Percentiles rank a stretch among this genome's conserved stretches.
These are phyloP conservation scores for Eucalyptus cloeziana DNA, from an alignment of 345 rosid species.

Conservation along the genomic window DNA sequence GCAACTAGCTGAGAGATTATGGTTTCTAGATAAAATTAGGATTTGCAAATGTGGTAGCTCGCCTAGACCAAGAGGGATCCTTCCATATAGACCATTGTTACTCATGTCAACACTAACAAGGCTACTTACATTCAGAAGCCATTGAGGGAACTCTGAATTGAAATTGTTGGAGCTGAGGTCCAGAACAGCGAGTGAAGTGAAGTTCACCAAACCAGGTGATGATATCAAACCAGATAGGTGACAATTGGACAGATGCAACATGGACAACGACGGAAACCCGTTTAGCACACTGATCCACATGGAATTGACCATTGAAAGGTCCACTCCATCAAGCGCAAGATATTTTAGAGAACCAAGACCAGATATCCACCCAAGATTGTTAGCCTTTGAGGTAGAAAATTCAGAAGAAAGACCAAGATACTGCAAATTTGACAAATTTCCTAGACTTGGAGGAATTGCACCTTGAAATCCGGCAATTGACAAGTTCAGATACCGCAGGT, in stretches of 20 bases:
- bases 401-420: conserved; percentile 23
- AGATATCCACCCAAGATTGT: conserved; percentile 17
- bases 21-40: conserved; percentile 14
- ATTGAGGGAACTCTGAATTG: no score
- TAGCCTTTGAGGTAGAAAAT: not conserved
- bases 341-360: conserved; percentile 20
- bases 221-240: conserved; percentile 9
- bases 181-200: conserved; percentile 14
- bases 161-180: conserved; percentile 7
- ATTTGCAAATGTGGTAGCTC: not conserved
- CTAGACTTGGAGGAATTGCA: conserved; percentile 11
- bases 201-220: conserved; percentile 4
- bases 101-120: no score
- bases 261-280: conserved; percentile 11
- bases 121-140: no score
- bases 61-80: no score
- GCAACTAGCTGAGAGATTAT: conserved; percentile 27
- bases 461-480: conserved; percentile 25
- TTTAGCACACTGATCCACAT: not conserved
- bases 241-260: conserved; percentile 13
- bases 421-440: conserved; percentile 19
- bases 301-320: conserved; percentile 6
- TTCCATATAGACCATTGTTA: no score
- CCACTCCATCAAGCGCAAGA: conserved; percentile 8
- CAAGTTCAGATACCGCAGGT: conserved; percentile 15